Conservation (phyloP, 129 eudicot species). For the Logfia minima region DNA sequence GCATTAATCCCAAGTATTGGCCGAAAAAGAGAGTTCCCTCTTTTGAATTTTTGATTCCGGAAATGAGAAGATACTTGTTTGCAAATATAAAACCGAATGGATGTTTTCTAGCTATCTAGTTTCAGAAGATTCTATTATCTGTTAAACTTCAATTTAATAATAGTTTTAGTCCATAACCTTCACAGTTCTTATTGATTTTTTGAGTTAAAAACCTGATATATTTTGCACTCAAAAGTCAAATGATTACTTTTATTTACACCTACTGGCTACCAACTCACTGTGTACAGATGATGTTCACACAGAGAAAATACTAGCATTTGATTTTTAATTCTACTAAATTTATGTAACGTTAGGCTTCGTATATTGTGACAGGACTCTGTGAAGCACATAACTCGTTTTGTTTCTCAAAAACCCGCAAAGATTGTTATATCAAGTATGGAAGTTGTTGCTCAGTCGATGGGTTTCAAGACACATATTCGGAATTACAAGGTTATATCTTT, state of each 20-base stretch:
- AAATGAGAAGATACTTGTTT: background rate
- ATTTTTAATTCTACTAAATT: background rate
- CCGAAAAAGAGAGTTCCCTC: background rate
- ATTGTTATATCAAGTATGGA: conserved; percentile 91
- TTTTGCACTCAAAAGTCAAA: background rate
- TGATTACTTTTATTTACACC: background rate
- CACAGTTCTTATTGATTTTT: background rate
- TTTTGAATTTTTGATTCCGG: background rate
- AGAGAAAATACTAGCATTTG: background rate
- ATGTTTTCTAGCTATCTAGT: background rate
- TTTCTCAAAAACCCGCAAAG: conserved; percentile 86
- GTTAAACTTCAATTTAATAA: background rate
- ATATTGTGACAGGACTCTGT: conserved; percentile 57
- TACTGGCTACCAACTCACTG: background rate
- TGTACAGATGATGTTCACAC: conserved; percentile 2
- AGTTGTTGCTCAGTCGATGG: conserved; percentile 98
- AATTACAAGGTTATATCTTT: conserved; percentile 63
- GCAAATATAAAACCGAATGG: background rate
- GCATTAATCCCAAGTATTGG: background rate
- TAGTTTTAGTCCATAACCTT: background rate
- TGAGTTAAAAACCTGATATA: conserved; percentile 7
- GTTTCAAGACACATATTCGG: conserved; percentile 93
- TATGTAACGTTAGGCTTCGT: conserved; percentile 10
- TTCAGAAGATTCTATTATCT: background rate
- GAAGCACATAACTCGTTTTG: conserved; percentile 86